Evolutionary conservation across 805 yeast species (phyloP), one percentile per base, ranked within the genome.

Genomic region (Yarrowia osloensis): DNA sequence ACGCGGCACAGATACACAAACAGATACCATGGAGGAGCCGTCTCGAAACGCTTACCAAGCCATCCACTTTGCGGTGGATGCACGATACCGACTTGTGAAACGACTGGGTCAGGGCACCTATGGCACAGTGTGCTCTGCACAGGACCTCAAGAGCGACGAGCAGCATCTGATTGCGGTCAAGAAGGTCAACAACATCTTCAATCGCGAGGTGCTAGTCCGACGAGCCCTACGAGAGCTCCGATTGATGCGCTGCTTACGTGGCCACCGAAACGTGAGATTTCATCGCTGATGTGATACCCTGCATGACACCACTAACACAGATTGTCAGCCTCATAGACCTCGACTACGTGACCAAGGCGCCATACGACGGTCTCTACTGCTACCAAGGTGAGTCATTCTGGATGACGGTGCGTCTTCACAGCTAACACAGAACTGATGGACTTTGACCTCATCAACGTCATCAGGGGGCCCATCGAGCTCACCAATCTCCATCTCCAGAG

Each of bases 331-430:
- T 93, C 63, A 76, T 90, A 22, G 96, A 92, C 72, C 80, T 90
- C 49, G 97, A 91, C 73, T 78, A 91, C 29, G 86, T 90, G 17
- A 78, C 82, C 50, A 78, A 80, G 29, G 79, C 81, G 67, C 95
- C 94, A 0, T 91, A 83, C 75, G 94, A 89, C 68, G 98, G 98
- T 0, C 81, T 93, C 29, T 93, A 93, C 74, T 90, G 97, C 75
- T 89, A 87, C 74, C 96, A 92, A 75, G 74, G 74, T 71, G 62
- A 49, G 69, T 67, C 2, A 15, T 7, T 6, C 21, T 5, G 15
- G 21, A 21, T 19, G 9, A 12, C 4, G 9, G 22, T 22, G 9
- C 40, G 15, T 2, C 17, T 6, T 35, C 7, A n/a, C 39, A n/a
- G 29, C 31, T 40, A 29, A 55, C 63, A 26, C 46, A 71, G 98